phyloP scores from a whole-genome alignment of 495 filamentous ascomycete genomes.

The Penicillium longicatenatum region DNA sequence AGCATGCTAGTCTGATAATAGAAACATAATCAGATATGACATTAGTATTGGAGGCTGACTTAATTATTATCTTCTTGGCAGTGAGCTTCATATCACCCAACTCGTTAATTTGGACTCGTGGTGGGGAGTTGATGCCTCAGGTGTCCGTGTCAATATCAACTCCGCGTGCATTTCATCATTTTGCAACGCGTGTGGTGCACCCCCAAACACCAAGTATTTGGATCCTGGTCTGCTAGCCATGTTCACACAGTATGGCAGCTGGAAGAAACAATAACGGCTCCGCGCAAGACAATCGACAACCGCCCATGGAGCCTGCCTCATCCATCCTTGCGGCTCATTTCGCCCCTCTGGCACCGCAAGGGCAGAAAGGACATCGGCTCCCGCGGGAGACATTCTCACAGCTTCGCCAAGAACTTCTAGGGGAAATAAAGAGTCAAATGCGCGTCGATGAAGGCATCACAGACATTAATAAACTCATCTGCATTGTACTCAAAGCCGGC shows the following conservation, averaged over 20 bases:
- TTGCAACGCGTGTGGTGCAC: conserved; percentile 6
- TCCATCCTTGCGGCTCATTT: conserved; percentile 72
- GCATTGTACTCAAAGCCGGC: conserved; percentile 79
- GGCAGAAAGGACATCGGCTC: conserved; percentile 40
- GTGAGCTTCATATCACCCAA: not conserved
- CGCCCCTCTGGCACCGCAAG: conserved; percentile 48
- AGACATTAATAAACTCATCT: conserved; percentile 80
- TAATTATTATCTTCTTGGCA: not conserved
- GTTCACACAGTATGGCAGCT: conserved; percentile 28
- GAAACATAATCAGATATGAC: not conserved
- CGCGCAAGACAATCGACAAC: conserved; percentile 21
- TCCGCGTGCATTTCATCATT: conserved; percentile 11
- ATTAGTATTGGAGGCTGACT: not conserved
- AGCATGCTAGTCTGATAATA: no score
- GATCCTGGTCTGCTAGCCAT: conserved; percentile 19
- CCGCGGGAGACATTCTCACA: conserved; percentile 60
- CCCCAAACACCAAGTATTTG: not conserved
- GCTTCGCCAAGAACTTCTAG: conserved; percentile 65
- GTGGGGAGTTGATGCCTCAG: conserved; percentile 24
- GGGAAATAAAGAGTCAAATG: conserved; percentile 41
- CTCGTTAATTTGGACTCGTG: not conserved
- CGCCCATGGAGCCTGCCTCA: conserved; percentile 51
- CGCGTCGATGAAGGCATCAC: conserved; percentile 64
- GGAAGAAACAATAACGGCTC: conserved; percentile 23
- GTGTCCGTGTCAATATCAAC: conserved; percentile 24